A percentile compares a stretch with the other conserved stretches of the same genome.
These are phyloP conservation scores for Trametes cingulata DNA, from an alignment of 768 basidiomycete genomes.

Conservation along the genomic window DNA sequence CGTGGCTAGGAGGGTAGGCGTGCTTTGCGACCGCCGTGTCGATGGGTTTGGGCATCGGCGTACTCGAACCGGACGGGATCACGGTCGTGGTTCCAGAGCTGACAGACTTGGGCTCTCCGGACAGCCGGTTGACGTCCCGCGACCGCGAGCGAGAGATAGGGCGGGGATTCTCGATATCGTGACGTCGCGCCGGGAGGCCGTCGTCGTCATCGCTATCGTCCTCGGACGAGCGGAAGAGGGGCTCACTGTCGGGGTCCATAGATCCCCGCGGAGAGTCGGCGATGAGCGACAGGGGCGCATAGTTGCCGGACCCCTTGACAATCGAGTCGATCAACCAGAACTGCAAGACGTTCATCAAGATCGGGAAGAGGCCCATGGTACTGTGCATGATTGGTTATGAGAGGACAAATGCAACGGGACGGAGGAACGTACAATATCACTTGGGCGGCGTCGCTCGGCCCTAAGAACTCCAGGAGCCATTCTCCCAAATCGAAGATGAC, in stretches of 20 bases:
- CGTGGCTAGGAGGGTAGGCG: slow-evolving; percentile 63
- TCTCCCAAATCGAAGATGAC: slow-evolving; percentile 75
- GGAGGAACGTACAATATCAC: slow-evolving; percentile 75
- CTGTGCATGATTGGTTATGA: slow-evolving; percentile 38
- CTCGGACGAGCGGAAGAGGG: slow-evolving; percentile 57
- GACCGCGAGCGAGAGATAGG: slow-evolving; percentile 34
- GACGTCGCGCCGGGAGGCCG: slow-evolving; percentile 15
- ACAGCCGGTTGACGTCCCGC: slow-evolving; percentile 24
- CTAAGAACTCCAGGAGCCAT: slow-evolving; percentile 83
- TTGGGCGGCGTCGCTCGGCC: slow-evolving; percentile 62
- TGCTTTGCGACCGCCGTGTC: slow-evolving; percentile 40
- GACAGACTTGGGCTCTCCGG: slow-evolving; percentile 41
- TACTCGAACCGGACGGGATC: slow-evolving; percentile 30
- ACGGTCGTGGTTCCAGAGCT: slow-evolving; percentile 36
- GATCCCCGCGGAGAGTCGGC: slow-evolving; percentile 40
- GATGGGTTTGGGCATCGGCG: slow-evolving; percentile 27
- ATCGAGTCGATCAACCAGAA: slow-evolving; percentile 97
- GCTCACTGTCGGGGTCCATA: slow-evolving; percentile 52
- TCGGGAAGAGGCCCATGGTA: slow-evolving; percentile 91
- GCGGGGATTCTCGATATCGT: slow-evolving; percentile 51
- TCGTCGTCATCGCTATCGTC: slow-evolving; percentile 50
- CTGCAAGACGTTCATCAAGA: slow-evolving; percentile 85
- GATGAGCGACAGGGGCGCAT: slow-evolving; percentile 40
- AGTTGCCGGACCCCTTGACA: slow-evolving; percentile 65
- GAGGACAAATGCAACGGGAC: not conserved